Base-by-base conservation (phyloP, 495 filamentous ascomycete genomes). In the Penicillium cataractarum region DNA sequence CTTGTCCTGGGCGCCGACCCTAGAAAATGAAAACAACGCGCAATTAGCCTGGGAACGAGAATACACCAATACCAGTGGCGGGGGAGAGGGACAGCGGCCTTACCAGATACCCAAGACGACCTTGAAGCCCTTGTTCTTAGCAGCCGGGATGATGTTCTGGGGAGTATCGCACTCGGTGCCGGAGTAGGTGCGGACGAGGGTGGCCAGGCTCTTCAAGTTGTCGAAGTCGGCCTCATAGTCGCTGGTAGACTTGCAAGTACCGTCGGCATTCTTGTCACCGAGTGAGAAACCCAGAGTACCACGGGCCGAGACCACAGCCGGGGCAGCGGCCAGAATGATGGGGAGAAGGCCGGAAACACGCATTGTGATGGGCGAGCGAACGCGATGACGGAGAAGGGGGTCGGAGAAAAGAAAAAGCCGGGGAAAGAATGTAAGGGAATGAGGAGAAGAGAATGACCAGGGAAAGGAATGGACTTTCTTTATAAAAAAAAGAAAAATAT, bases 31-130 rank as follows among this genome's bases (percentile, higher is more conserved):
- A 33, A 33, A 50, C 26, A 6, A 22, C n/a, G 32, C 26, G 35
- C 19, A 67, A 60, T 59, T 40, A 61, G 29, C 62, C 58, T 29
- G 40, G 58, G 29, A 15, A 29, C 27, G 21, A 12, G 21, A 13
- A 9, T 15, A 40, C 37, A 29, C 22, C 21, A 26, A 42, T 29
- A 29, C 6, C 22, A 10, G 33, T 10, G 49, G 21, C n/a, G 55
- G 22, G 32, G 13, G 40, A 48, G 55, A 29, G 39, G 32, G 22
- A 48, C n/a, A 17, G 1, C n/a, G n/a, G 74, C 32, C 66, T 56
- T 80, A 90, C 91, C 91, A 94, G 67, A 93, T 84, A 63, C 90
- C 91, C 56, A 94, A 72, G 9, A 93, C 78, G 63, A 92, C 89
- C 77, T 92, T 78, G 77, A 91, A 89, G n/a, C 82, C 83, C 74